These are phyloP conservation scores for Tuber microsphaerosporum DNA, from an alignment of 495 filamentous ascomycete species.

Conservation along the genomic window DNA sequence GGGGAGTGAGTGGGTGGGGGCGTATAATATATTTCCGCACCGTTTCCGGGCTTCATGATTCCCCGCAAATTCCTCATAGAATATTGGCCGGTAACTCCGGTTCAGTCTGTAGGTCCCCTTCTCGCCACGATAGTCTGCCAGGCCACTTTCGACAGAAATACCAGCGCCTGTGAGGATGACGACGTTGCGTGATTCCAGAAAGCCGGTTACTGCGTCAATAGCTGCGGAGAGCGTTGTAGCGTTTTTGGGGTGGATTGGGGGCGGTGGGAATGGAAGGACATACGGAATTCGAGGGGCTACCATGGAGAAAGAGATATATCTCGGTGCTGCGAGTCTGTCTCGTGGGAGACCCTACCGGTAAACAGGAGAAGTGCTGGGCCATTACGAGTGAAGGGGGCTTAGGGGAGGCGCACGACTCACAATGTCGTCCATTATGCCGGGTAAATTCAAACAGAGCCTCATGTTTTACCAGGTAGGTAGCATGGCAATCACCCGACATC, in stretches of 20 bases:
- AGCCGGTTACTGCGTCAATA: conserved; percentile 63
- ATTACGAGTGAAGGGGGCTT: background rate
- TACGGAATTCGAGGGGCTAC: conserved; percentile 65
- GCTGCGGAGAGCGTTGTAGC: conserved; percentile 66
- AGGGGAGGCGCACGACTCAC: background rate
- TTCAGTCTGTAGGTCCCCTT: conserved; percentile 91
- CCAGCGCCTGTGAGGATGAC: conserved; percentile 89
- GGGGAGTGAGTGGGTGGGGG: background rate
- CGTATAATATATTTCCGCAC: background rate
- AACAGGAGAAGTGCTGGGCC: background rate
- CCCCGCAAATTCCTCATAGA: conserved; percentile 76
- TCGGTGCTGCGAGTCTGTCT: background rate
- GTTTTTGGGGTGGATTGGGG: conserved; percentile 62
- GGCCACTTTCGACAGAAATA: conserved; percentile 83
- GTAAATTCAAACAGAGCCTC: background rate
- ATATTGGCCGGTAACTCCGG: conserved; percentile 81
- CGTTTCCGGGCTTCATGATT: conserved; percentile 83
- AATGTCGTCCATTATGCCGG: background rate
- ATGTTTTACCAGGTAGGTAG: background rate
- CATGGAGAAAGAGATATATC: conserved; percentile 17
- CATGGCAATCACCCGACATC: background rate
- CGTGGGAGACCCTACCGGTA: background rate
- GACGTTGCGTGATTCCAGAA: conserved; percentile 60
- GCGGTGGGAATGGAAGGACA: conserved; percentile 71
- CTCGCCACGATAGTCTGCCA: conserved; percentile 84